phyloP scores from a whole-genome alignment of 2,329 filamentous ascomycete genomes.

The Volutella citrinella region DNA sequence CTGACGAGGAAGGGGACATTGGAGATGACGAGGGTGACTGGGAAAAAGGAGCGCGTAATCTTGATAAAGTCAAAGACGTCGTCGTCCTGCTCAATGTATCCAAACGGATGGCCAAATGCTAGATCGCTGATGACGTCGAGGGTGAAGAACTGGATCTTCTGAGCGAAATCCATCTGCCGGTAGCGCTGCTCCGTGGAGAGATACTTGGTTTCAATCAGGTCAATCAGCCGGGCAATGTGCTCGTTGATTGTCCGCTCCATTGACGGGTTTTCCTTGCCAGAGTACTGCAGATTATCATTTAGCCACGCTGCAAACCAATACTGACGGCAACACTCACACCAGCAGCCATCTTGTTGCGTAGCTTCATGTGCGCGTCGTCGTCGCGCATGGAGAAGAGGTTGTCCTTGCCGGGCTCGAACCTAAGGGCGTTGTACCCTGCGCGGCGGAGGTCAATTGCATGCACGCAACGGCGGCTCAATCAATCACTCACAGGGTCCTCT shows the following conservation, averaged over 20 bases:
- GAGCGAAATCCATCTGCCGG: conserved; percentile 49
- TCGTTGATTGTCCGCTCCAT: conserved; percentile 49
- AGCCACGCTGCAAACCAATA: no score
- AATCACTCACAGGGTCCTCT: conserved; percentile 24
- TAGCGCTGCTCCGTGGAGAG: conserved; percentile 29
- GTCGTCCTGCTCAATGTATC: conserved; percentile 42
- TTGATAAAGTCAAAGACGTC: conserved; percentile 48
- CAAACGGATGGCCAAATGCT: conserved; percentile 48
- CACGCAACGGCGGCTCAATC: no score
- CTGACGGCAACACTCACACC: no score
- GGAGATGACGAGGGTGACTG: conserved; percentile 40
- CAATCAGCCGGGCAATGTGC: conserved; percentile 43
- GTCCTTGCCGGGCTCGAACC: conserved; percentile 29
- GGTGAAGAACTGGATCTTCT: conserved; percentile 51
- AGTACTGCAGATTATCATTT: conserved; percentile 34
- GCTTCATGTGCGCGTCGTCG: conserved; percentile 39
- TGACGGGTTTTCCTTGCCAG: conserved; percentile 50
- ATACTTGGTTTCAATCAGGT: conserved; percentile 45
- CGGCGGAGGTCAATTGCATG: no score
- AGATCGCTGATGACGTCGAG: conserved; percentile 53
- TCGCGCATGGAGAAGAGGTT: conserved; percentile 31
- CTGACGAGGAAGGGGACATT: conserved; percentile 40
- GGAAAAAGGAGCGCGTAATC: conserved; percentile 40
- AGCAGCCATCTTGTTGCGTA: conserved; percentile 45
- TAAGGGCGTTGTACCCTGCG: conserved; percentile 40